Base-by-base conservation (phyloP, 2,329 filamentous ascomycete species). In the Pezicula neosporulosa region DNA sequence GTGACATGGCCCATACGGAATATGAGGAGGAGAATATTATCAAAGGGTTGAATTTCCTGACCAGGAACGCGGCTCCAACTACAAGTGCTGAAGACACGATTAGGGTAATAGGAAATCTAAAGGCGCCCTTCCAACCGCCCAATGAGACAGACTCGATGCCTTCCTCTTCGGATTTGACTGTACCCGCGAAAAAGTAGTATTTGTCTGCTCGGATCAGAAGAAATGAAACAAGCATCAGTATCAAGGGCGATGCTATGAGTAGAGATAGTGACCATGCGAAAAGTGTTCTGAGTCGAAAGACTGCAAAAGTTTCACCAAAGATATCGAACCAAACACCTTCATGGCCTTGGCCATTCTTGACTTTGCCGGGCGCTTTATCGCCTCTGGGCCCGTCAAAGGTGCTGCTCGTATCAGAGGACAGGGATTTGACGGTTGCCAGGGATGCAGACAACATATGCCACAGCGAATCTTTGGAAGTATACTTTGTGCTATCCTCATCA, bases 361-460 rank as follows among this genome's bases (percentile, higher is more conserved):
- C 80, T 60, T 85, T 84, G 49, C 78, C 81, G 47, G 76, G 74
- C 50, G 78, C 75, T 6, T 76, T 72, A 48, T 83, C 81, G 9
- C 73, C 70, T 37, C 79, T 69, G 15, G 74, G 70, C 5, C 85
- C 82, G 47, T 81, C 79, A 62, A 95, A 96, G 2, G 75, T 77
- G 43, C 79, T 73, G 51, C 82, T 85, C 1, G 79, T 83, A 59
- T 90, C 82, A 13, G 82, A 80, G 0, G 90, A 86, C 41, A 97
- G 76, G 1, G 77, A 77, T 61, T 86, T 77, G 19, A 89, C 83
- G 0, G 92, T 94, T 6, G 85, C 81, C 21, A 97, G 72, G 6
- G 91, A 84, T 13, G 86, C 86, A 36, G 90, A 95, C 36, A 99
- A 77, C 94, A 99, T 97, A 68, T 97, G 92, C 92, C 92, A 97